Base-by-base conservation (phyloP, 2,329 filamentous ascomycete genomes). In the Fusarium phyllophilum region DNA sequence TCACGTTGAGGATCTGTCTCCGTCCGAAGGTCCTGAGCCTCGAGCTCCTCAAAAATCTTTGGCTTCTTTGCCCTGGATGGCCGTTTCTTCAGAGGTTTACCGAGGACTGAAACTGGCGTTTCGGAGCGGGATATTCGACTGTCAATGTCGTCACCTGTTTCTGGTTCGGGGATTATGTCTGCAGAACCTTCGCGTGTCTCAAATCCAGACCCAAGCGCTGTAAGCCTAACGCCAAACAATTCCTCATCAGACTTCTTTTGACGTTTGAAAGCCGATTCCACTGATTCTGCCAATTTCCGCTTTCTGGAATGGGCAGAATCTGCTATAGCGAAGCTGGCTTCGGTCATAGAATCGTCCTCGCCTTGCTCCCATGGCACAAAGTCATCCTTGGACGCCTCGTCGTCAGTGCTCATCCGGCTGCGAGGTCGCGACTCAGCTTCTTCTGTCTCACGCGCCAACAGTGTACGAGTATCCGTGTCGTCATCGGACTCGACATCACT, bases 401-500 rank as follows among this genome's bases (percentile, higher is more conserved):
- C 89, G 66, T 92, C 89, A 4, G 88, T 88, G 78, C 88, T 90
- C 86, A 91, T 88, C 46, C 93, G 94, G 81, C 94, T 97, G 49
- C 91, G 90, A 55, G 93, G 93, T 46, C 93, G 90, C 72, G 94
- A 97, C 68, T 96, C 95, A 39, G 91, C 91, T 74, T 96, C 95
- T 79, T 97, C 95, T 0, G 94, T 97, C 79, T 95, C 94, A 51
- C 92, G 88, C 18, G 89, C 90, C 18, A 92, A 90, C 36, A 82
- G 66, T 39, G 84, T 84, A 44, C 85, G 83, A 52, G 89, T 89
- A 72, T 90, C 89, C 4, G 82, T 85, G 63, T 98, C 95, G 75
- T 97, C 95, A 73, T 97, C 95, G 1, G 94, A 97, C 80, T 98
- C 94, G n/a, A 93, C 93, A 89, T 85, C 89, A 92, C 79, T 89